Conservation (phyloP, 1,284 basidiomycete species). For the Fistulinella cinereoalba region DNA sequence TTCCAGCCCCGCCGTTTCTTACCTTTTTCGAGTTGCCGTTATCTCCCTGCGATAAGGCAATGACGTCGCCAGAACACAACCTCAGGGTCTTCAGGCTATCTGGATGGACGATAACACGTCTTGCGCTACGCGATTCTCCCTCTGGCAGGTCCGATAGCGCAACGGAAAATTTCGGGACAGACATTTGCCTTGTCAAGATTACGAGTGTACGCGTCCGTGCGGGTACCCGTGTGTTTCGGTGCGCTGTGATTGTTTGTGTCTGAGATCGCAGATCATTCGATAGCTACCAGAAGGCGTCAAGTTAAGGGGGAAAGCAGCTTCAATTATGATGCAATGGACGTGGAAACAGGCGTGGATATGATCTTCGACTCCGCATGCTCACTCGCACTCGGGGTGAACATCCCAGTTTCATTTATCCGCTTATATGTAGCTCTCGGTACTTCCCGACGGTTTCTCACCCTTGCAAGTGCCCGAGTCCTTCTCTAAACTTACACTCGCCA, state of each 20-base stretch:
- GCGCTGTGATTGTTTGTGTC: not conserved
- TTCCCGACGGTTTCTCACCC: no score
- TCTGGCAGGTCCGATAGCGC: constrained; percentile 39
- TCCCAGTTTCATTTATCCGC: not conserved
- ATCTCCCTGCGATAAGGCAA: constrained; percentile 51
- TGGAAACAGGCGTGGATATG: constrained; percentile 7
- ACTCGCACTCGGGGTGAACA: not conserved
- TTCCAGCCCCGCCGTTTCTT: constrained; percentile 17
- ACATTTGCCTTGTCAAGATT: constrained; percentile 23
- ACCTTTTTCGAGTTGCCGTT: constrained; percentile 38
- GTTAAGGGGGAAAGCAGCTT: constrained; percentile 4
- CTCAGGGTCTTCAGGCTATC: constrained; percentile 63
- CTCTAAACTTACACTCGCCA: no score
- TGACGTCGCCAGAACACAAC: constrained; percentile 66
- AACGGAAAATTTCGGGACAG: constrained; percentile 46
- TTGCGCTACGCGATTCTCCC: constrained; percentile 47
- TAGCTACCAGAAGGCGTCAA: no score
- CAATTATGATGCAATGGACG: constrained; percentile 7
- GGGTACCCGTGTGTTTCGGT: not conserved
- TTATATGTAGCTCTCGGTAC: no score
- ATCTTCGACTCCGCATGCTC: constrained; percentile 8
- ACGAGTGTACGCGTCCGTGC: constrained; percentile 1
- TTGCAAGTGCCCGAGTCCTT: no score
- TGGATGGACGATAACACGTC: constrained; percentile 64
- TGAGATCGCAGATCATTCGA: no score